phyloP scores from a whole-genome alignment of 768 basidiomycete species.

The Boletus insuetus region DNA sequence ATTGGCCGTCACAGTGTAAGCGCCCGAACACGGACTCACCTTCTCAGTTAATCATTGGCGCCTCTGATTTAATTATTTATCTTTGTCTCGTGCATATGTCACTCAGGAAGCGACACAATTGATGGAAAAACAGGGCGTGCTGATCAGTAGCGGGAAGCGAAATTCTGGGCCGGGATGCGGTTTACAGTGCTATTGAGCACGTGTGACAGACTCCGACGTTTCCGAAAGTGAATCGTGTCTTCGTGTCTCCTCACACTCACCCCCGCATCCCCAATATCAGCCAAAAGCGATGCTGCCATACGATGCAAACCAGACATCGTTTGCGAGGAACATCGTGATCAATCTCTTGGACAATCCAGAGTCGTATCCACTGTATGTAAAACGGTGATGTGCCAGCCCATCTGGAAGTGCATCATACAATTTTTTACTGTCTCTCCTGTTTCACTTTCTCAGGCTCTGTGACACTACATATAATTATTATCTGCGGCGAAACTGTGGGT shows the following conservation, averaged over 20 bases:
- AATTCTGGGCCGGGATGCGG: constrained; percentile 53
- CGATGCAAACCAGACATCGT: constrained; percentile 42
- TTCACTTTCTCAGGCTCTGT: constrained; percentile 26
- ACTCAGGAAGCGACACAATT: constrained; percentile 46
- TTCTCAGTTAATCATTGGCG: background rate
- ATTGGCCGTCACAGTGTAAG: constrained; percentile 20
- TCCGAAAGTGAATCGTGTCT: constrained; percentile 42
- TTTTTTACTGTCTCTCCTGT: no score
- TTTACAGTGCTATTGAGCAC: constrained; percentile 49
- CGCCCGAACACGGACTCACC: background rate
- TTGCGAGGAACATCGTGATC: constrained; percentile 23
- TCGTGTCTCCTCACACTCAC: background rate
- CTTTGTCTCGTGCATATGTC: no score
- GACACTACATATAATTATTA: no score
- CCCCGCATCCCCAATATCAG: constrained; percentile 46
- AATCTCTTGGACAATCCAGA: constrained; percentile 26
- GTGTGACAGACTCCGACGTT: constrained; percentile 56
- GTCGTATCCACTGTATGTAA: constrained; percentile 21
- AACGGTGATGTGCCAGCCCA: constrained; percentile 38
- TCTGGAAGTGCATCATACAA: no score
- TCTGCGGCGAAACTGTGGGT: constrained; percentile 25
- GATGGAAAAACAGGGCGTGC: constrained; percentile 58
- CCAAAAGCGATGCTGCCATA: constrained; percentile 46
- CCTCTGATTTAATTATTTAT: no score
- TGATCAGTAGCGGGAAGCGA: constrained; percentile 39